Base-by-base conservation (phyloP, 345 rosid genomes). In the Moringa oleifera region DNA sequence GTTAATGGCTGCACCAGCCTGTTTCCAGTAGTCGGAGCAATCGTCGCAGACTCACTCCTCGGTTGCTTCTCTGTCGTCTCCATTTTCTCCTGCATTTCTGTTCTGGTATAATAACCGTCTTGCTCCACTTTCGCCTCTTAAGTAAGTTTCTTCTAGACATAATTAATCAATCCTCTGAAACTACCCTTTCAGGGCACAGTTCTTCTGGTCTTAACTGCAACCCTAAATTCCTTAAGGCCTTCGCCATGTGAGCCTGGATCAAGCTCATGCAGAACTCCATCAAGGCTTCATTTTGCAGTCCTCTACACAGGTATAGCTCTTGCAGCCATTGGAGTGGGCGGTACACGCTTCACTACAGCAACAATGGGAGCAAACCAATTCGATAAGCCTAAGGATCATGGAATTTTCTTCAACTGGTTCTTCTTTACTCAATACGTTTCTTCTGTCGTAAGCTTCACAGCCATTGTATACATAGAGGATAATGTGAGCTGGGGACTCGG, bases 401-500 rank as follows among this genome's bases (percentile, higher is more conserved):
- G 8, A 2, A 55, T 20, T 28, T 70, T 69, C 74, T 65, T 74
- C 57, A 66, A 66, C 31, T 69, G 74, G 74, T 74, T 46, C 46
- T 66, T 68, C 54, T 23, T 66, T 12, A 20, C 28, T 53, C 53
- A 57, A 0, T 65, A 59, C 51, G 4, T 31, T 16, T 24, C 68
- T 18, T 37, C 17, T 41, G 22, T 61, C 18, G 18, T 70, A 4
- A 50, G 63, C 41, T 25, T 28, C 25, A 45, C 58, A 7, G 68
- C 18, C 23, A 52, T 69, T 9, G 68, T 70, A 20, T 74, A 69
- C 22, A 31, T 70, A 17, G 33, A 69, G 57, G 70, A 60, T 24
- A 64, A 57, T 11, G 62, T 69, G 6, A 62, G 78, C 47, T 74
- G 74, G 78, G 68, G 59, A 4, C 31, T 65, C 7, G 78, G 74